Evolutionary conservation across 2,329 filamentous ascomycete species (phyloP).

Genomic region (Cladosporium austrohemisphaericum): DNA sequence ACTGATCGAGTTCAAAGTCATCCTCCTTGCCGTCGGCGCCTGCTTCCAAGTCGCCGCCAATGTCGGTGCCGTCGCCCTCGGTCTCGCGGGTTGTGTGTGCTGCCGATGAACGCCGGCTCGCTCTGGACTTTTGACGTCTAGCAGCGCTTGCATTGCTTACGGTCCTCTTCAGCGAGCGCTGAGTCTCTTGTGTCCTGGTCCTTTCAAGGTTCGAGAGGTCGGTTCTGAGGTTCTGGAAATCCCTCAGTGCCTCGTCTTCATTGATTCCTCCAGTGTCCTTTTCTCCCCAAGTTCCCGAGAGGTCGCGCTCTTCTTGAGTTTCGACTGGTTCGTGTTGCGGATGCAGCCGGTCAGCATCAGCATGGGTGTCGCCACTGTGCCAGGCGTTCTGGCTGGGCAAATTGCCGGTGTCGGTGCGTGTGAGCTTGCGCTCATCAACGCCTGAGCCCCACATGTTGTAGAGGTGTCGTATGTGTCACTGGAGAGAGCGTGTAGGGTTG

Average conservation of each 20-base stretch:
- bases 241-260: constrained; percentile 54
- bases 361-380: constrained; percentile 23
- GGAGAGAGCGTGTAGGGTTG: constrained; percentile 9
- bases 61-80: constrained; percentile 17
- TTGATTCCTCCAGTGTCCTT: constrained; percentile 53
- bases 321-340: constrained; percentile 27
- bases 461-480: background rate
- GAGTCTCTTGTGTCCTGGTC: constrained; percentile 34
- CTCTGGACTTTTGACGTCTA: constrained; percentile 14
- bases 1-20: constrained; percentile 65
- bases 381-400: constrained; percentile 22
- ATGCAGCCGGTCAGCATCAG: constrained; percentile 22
- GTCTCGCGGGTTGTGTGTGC: constrained; percentile 24
- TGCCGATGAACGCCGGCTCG: constrained; percentile 23
- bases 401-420: constrained; percentile 20
- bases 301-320: constrained; percentile 30
- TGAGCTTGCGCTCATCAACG: constrained; percentile 27
- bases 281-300: constrained; percentile 60
- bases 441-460: constrained; percentile 27
- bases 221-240: constrained; percentile 55
- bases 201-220: constrained; percentile 54
- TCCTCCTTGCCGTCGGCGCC: constrained; percentile 50
- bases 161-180: constrained; percentile 20
- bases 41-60: constrained; percentile 39
- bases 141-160: constrained; percentile 19